A percentile compares a stretch with the other conserved stretches of the same genome.
phyloP scores from a whole-genome alignment of 371 early-diverging fungal genomes.

The Apophysomyces ossiformis region DNA sequence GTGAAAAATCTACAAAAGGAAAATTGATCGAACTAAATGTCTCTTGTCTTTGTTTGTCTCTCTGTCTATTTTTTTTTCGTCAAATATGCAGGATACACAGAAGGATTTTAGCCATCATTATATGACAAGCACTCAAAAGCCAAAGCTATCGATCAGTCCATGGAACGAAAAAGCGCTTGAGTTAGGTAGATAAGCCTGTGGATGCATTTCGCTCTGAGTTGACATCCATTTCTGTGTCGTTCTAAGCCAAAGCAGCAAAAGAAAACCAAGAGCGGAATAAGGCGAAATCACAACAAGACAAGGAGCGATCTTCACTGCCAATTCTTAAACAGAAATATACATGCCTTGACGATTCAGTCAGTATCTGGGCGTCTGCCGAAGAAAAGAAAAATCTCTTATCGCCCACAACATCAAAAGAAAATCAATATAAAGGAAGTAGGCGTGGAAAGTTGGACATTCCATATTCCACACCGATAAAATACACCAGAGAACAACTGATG shows the following conservation, averaged over 20 bases:
- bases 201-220: background rate
- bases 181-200: background rate
- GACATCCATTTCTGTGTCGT: background rate
- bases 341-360: too few species aligned
- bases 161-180: background rate
- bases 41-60: background rate
- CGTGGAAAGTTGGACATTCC: too few species aligned
- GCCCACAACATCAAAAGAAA: too few species aligned
- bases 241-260: background rate
- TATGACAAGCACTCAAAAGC: background rate
- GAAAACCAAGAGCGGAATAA: background rate
- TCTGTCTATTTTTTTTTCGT: background rate
- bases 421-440: too few species aligned
- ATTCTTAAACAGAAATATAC: background rate
- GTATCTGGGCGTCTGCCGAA: too few species aligned
- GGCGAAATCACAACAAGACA: background rate
- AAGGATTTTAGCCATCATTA: background rate
- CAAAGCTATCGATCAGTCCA: background rate
- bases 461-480: background rate
- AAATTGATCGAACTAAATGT: background rate
- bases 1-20: background rate
- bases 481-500: background rate
- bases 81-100: background rate
- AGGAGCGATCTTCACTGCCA: background rate
- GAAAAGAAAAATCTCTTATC: too few species aligned